Conservation (phyloP, 2,329 filamentous ascomycete genomes). For the Fusarium domesticum region DNA sequence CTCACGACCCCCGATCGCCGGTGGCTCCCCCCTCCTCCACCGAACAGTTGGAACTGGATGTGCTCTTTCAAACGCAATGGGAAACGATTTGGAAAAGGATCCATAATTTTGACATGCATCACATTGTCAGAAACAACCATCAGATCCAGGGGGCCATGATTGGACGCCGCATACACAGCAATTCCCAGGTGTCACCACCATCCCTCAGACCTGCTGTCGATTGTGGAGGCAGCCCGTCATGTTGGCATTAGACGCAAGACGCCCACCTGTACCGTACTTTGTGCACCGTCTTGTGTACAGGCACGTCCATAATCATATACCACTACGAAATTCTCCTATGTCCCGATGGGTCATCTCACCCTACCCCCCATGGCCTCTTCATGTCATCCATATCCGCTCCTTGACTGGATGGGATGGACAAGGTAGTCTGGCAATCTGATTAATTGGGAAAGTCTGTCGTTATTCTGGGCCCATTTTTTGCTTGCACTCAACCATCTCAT, state of each 20-base stretch:
- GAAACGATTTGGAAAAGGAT: slow-evolving; percentile 6
- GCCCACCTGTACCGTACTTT: slow-evolving; percentile 5
- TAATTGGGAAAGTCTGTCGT: slow-evolving; percentile 8
- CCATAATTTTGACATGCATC: slow-evolving; percentile 13
- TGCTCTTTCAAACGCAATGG: slow-evolving; percentile 14
- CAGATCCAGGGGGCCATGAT: background rate
- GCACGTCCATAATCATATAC: slow-evolving; percentile 11
- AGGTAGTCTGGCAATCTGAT: slow-evolving; percentile 16
- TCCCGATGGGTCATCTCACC: slow-evolving; percentile 16
- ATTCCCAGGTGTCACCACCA: background rate
- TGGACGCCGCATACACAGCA: background rate
- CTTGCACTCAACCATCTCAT: slow-evolving; percentile 19
- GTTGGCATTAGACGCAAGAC: slow-evolving; percentile 11
- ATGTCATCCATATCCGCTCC: background rate
- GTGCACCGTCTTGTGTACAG: slow-evolving; percentile 12
- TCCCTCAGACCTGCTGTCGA: background rate
- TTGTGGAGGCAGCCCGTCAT: slow-evolving; percentile 23
- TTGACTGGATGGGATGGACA: slow-evolving; percentile 15
- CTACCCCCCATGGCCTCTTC: slow-evolving; percentile 11
- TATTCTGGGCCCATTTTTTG: slow-evolving; percentile 8
- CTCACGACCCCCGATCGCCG: slow-evolving; percentile 16
- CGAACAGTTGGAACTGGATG: slow-evolving; percentile 19
- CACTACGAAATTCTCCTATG: slow-evolving; percentile 15
- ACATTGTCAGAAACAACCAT: slow-evolving; percentile 10
- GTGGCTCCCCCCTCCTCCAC: slow-evolving; percentile 20